Base-by-base conservation (phyloP, 345 rosid species). In the Mercurialis annua region DNA sequence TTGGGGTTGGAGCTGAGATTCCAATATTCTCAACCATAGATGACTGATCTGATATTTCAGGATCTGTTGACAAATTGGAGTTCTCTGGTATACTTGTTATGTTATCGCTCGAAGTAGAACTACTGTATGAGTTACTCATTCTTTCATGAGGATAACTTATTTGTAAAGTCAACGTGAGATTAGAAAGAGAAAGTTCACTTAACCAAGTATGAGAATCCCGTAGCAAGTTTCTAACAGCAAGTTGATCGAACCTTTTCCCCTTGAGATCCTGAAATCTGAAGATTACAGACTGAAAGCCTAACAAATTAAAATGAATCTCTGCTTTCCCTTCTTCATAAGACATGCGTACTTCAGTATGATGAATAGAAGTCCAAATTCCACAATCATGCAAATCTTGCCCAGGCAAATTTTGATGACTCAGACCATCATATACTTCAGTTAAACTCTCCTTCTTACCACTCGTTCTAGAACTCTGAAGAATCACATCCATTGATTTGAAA, bases 331-430 rank as follows among this genome's bases (percentile, higher is more conserved):
- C 90, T 82, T 82, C 89, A 62, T 66, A 86, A 65, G 74, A 71
- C 53, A 86, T 34, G 48, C 86, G 86, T 42, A 80, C 30, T 67
- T 72, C 71, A 57, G 70, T 71, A 76, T 71, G 76, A 71, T 68
- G 78, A 71, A 85, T 62, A 77, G 89, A 82, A 66, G 81, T 67
- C 94, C 90, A 82, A 40, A 88, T 70, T 72, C 87, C 90, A 61
- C 65, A 81, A 68, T 84, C 81, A 62, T 68, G 76, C 3, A 72
- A 59, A 67, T 56, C 57, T 71, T 70, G 44, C 20, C 21, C 81
- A 62, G 69, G 71, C 30, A 74, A 66, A 67, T 69, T 71, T 59
- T 73, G 73, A 64, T 42, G 42, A 64, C 60, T 65, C n/a, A 53
- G 43, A 71, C 74, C 77, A 72, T 81, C 86, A 75, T 59, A 66